Percentiles rank a stretch among this genome's conserved stretches.
These are phyloP conservation scores for Canna indica DNA, from an alignment of 176 grass and related monocot species.

Conservation along the genomic window DNA sequence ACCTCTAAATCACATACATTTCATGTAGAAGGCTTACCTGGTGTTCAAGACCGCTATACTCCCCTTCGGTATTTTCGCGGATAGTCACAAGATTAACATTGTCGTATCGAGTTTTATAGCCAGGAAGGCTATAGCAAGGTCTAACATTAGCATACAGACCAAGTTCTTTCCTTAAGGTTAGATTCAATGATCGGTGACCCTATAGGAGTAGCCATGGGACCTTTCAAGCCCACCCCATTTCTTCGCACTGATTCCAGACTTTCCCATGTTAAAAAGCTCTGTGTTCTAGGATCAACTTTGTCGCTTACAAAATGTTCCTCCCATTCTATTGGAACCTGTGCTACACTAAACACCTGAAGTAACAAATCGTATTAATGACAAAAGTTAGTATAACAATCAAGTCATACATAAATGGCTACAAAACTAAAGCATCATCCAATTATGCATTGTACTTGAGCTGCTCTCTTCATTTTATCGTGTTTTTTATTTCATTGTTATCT, in stretches of 20 bases:
- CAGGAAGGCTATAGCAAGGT: conserved; percentile 83
- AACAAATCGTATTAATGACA: conserved; percentile 5
- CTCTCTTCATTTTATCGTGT: background rate
- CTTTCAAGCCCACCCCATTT: conserved; percentile 93
- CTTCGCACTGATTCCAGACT: conserved; percentile 77
- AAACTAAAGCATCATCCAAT: background rate
- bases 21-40: conserved; percentile 35
- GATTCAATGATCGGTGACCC: conserved; percentile 85
- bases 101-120: conserved; percentile 95
- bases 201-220: conserved; percentile 99
- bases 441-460: background rate
- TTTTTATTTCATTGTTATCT: background rate
- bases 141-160: conserved; percentile 93
- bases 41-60: conserved; percentile 97
- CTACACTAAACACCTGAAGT: conserved; percentile 77
- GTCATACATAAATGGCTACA: background rate
- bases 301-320: conserved; percentile 85
- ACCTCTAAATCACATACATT: background rate
- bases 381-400: background rate
- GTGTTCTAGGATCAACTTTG: conserved; percentile 80
- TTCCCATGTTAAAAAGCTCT: conserved; percentile 97
- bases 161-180: conserved; percentile 90
- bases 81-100: conserved; percentile 94
- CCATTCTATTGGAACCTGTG: conserved; percentile 83
- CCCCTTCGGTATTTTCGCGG: conserved; percentile 94